phyloP scores from a whole-genome alignment of 495 filamentous ascomycete species.

The Penicillium turbatum region DNA sequence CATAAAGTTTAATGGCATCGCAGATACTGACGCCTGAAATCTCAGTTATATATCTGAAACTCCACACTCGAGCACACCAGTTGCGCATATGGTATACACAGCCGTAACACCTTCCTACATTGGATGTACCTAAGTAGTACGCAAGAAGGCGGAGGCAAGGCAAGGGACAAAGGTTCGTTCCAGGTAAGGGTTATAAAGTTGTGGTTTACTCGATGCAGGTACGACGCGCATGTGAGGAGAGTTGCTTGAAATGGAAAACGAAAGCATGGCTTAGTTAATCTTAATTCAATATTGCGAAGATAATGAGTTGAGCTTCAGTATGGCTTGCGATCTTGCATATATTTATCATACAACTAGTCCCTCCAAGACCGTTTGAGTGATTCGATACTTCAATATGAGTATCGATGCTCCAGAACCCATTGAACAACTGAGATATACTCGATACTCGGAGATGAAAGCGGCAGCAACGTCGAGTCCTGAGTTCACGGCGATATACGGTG shows the following conservation, averaged over 20 bases:
- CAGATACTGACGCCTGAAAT: too few species aligned
- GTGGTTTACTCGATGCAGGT: not conserved
- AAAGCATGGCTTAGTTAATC: too few species aligned
- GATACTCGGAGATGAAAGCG: too few species aligned
- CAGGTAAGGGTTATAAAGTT: not conserved
- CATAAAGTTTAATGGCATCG: too few species aligned
- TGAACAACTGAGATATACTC: too few species aligned
- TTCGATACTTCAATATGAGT: not conserved
- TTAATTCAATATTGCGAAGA: too few species aligned
- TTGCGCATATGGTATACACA: too few species aligned
- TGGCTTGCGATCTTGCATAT: not conserved
- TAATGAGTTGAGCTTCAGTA: not conserved
- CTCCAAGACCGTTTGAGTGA: not conserved
- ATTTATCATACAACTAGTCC: not conserved
- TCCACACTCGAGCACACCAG: too few species aligned
- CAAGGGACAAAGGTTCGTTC: not conserved
- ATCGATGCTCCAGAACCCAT: too few species aligned
- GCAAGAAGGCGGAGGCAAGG: not conserved
- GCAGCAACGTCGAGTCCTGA: constrained; percentile 9
- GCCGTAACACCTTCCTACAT: too few species aligned
- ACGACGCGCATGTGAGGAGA: not conserved
- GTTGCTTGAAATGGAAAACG: not conserved
- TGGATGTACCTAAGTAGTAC: too few species aligned
- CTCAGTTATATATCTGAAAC: too few species aligned
- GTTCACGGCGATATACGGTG: constrained; percentile 32